phyloP scores from a whole-genome alignment of 352 stramenopile species.

The Phytophthora parvispora region DNA sequence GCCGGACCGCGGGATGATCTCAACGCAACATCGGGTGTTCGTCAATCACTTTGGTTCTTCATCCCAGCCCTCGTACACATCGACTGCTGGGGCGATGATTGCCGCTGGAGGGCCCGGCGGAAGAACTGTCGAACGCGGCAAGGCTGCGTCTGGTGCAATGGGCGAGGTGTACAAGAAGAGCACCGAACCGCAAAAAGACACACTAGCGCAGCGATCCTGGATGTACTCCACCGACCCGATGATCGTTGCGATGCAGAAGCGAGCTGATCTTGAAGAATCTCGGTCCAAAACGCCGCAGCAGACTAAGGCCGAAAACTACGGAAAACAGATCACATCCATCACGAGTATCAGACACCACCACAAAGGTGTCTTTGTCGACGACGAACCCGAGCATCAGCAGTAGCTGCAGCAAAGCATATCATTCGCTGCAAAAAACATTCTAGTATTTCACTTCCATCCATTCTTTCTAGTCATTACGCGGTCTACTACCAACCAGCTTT shows the following conservation, averaged over 20 bases:
- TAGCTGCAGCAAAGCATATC: background rate
- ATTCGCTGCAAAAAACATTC: background rate
- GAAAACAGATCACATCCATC: slow-evolving; percentile 66
- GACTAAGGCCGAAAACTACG: slow-evolving; percentile 32
- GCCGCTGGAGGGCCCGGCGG: slow-evolving; percentile 60
- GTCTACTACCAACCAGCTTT: slow-evolving; percentile 3
- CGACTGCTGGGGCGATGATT: slow-evolving; percentile 31
- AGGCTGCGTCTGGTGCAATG: slow-evolving; percentile 68
- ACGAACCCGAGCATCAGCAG: slow-evolving; percentile 37
- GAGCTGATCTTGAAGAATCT: slow-evolving; percentile 13
- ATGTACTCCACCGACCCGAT: slow-evolving; percentile 83
- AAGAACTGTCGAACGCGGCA: slow-evolving; percentile 60
- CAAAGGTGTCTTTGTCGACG: slow-evolving; percentile 73
- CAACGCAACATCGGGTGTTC: slow-evolving; percentile 70
- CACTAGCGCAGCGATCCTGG: slow-evolving; percentile 77
- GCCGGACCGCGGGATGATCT: slow-evolving; percentile 68
- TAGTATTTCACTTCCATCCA: slow-evolving; percentile 22
- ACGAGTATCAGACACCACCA: slow-evolving; percentile 62
- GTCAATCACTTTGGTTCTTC: slow-evolving; percentile 50
- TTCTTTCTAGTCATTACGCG: slow-evolving; percentile 24
- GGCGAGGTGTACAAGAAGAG: slow-evolving; percentile 71
- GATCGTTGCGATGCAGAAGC: slow-evolving; percentile 58
- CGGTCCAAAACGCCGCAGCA: slow-evolving; percentile 10
- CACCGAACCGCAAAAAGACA: slow-evolving; percentile 75
- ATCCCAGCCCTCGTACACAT: slow-evolving; percentile 16